Percentiles rank a stretch among this genome's conserved stretches.
These are phyloP conservation scores for Boletus albobrunnescens DNA, from an alignment of 1,284 basidiomycete species.

Conservation along the genomic window DNA sequence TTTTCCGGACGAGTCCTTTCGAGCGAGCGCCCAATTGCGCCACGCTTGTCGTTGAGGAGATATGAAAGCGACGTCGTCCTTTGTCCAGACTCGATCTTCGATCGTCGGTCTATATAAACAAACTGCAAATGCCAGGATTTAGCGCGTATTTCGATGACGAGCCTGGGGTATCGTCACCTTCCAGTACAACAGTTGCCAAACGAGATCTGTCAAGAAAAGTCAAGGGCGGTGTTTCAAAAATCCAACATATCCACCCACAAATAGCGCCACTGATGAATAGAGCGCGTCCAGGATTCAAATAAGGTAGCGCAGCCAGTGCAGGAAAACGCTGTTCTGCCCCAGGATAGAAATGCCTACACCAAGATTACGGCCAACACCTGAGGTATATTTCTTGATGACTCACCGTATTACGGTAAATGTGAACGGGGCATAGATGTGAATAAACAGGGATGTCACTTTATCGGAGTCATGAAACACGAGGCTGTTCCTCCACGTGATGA, in stretches of 20 bases:
- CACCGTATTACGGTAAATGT: constrained; percentile 86
- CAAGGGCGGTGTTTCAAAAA: constrained; percentile 13
- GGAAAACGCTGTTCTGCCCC: constrained; percentile 75
- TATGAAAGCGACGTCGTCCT: constrained; percentile 83
- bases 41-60: constrained; percentile 81
- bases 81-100: constrained; percentile 84
- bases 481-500: constrained; percentile 95
- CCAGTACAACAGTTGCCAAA: constrained; percentile 90
- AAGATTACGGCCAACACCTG: constrained; percentile 5
- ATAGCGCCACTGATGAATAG: constrained; percentile 68
- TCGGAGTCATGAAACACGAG: constrained; percentile 95
- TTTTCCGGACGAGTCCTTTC: constrained; percentile 55
- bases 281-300: constrained; percentile 59
- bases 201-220: constrained; percentile 52
- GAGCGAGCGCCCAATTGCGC: constrained; percentile 72
- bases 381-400: constrained; percentile 22
- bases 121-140: constrained; percentile 45
- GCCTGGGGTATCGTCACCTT: constrained; percentile 48
- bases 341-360: constrained; percentile 76
- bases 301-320: constrained; percentile 63
- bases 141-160: constrained; percentile 1
- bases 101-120: constrained; percentile 77
- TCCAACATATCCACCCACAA: constrained; percentile 46
- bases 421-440: constrained; percentile 86
- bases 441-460: constrained; percentile 87